Conservation (phyloP, 257 asterid genomes). For the Scutellaria baicalensis region DNA sequence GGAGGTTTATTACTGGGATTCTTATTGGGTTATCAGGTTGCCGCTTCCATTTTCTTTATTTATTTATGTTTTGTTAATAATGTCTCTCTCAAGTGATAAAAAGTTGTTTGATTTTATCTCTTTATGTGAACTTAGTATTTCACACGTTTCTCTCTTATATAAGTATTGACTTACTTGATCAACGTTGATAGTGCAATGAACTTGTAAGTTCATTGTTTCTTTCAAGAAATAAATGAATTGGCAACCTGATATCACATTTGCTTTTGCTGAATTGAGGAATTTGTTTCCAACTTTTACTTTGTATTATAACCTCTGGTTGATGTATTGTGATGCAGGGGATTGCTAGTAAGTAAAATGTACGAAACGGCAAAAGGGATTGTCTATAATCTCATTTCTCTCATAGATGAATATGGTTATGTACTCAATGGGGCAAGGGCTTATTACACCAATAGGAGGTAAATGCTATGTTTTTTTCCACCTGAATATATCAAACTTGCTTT, state of each 20-base stretch:
- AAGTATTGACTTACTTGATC: neutral
- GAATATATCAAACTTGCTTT: no score
- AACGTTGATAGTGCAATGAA: no score
- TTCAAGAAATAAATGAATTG: no score
- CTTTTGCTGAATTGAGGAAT: neutral
- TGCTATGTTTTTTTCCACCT: neutral
- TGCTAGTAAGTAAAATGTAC: conserved; percentile 79
- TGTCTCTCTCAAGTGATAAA: neutral
- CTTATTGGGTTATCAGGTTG: conserved; percentile 83
- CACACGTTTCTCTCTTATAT: neutral
- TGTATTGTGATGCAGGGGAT: conserved; percentile 54
- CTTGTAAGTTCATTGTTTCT: no score
- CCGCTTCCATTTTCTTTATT: neutral
- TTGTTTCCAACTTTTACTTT: neutral
- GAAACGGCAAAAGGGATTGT: conserved; percentile 93
- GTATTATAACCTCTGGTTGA: neutral
- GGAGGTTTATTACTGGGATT: conserved; percentile 97
- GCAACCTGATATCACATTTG: neutral
- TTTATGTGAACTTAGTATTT: neutral
- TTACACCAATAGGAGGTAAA: conserved; percentile 83
- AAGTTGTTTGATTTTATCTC: neutral
- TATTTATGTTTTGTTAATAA: neutral
- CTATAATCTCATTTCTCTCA: conserved; percentile 58
- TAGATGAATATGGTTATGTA: conserved; percentile 62
- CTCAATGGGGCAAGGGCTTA: conserved; percentile 94